Evolutionary conservation across 345 rosid genomes (phyloP).

Genomic region (Euphorbia lathyris): DNA sequence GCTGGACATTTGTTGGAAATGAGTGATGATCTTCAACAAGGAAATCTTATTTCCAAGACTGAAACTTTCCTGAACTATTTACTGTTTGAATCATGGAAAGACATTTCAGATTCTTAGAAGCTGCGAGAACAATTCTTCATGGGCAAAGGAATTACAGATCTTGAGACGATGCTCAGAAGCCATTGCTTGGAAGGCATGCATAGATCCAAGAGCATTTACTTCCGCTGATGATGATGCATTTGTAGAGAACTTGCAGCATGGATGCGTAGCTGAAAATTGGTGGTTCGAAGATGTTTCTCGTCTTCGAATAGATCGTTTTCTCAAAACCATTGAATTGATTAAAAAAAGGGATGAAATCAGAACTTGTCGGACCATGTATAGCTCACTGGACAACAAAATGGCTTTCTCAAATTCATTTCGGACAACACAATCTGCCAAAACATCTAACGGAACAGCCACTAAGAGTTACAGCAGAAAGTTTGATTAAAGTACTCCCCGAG

Average conservation of each 20-base stretch:
- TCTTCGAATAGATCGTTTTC: conserved; percentile 58
- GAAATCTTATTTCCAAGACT: conserved; percentile 43
- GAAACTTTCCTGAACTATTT: conserved; percentile 38
- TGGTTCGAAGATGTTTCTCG: conserved; percentile 52
- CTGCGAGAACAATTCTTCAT: conserved; percentile 41
- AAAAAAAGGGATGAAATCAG: conserved; percentile 37
- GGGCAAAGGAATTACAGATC: conserved; percentile 41
- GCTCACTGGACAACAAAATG: conserved; percentile 48
- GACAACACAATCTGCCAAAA: conserved; percentile 25
- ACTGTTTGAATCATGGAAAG: conserved; percentile 49
- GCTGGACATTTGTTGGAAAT: conserved; percentile 59
- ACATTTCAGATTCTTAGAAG: conserved; percentile 42
- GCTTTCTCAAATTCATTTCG: conserved; percentile 34
- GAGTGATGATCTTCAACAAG: conserved; percentile 42
- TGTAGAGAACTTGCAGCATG: conserved; percentile 3
- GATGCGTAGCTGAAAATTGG: conserved; percentile 34
- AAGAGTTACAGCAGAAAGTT: conserved; percentile 36
- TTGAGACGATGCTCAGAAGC: conserved; percentile 47
- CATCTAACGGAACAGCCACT: conserved; percentile 26
- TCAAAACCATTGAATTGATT: conserved; percentile 41
- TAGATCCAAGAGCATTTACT: conserved; percentile 20
- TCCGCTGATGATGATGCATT: conserved; percentile 2
- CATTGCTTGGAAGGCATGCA: conserved; percentile 46
- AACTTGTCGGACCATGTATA: conserved; percentile 46
- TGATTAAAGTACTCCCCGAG: conserved; percentile 42